Base-by-base conservation (phyloP, 371 early-diverging fungal species). In the Lichtheimia ornata region DNA sequence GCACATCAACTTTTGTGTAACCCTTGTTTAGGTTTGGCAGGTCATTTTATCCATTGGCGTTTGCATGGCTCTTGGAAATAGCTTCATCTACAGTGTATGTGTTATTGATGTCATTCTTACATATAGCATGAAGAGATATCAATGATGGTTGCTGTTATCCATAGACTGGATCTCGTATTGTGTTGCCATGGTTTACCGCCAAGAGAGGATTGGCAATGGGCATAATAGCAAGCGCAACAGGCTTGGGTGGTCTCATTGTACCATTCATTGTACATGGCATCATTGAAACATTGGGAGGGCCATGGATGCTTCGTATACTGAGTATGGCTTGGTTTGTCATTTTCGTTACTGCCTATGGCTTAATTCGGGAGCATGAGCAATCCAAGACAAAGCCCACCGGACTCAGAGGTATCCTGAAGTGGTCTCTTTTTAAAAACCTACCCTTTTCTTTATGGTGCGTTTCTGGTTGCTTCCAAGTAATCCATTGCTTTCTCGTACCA, bases 121-220 rank as follows among this genome's bases (percentile, higher is more conserved):
- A 22, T 22, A 22, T 22, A 22, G 22, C 22, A 2, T 22, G 22
- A 22, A 22, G 2, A 1, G 22, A 22, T 22, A 1, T 28, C 4
- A 28, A 28, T 28, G 28, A 28, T 28, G 28, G 28, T 0, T 28
- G 7, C 7, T 28, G 28, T 2, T 45, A 18, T n/a, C n/a, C n/a
- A 43, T 43, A 53, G 69, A 58, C 59, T 27, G 61, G 51, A 17
- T 60, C 81, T 30, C 49, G 75, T 12, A 67, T 86, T 6, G 84
- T 87, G 0, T 59, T 87, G 0, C 89, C 89, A 64, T 94, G 91
- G 91, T 94, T 94, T 69, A 59, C n/a, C n/a, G n/a, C n/a, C n/a
- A n/a, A n/a, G n/a, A n/a, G n/a, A n/a, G n/a, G n/a, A n/a, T n/a
- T n/a, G n/a, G n/a, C n/a, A n/a, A 82, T 88, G 14, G 96, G 94